Base-by-base conservation (phyloP, 768 basidiomycete genomes). In the Mycena kentingensis region DNA sequence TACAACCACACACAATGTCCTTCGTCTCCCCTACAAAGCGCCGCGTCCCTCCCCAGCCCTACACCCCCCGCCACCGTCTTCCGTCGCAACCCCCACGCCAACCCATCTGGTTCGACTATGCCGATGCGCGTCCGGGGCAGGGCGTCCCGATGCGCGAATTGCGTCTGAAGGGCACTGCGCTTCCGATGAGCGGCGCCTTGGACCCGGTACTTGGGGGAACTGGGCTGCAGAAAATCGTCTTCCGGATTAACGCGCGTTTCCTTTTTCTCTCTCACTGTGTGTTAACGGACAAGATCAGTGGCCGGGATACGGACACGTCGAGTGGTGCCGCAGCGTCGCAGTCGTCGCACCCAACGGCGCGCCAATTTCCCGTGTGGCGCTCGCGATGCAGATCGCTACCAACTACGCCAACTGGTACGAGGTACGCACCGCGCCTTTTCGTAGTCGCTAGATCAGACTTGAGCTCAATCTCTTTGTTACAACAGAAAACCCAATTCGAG, bases 141-240 rank as follows among this genome's bases (percentile, higher is more conserved):
- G 78, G 78, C 2, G 67, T 80, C 28, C 67, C 71, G 4, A 76
- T 80, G 74, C 68, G 69, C 28, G 77, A 79, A 43, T 62, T 80
- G 19, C 67, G 77, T 29, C 70, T 75, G 16, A 54, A 62, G 12
- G 51, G 62, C 41, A 73, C 70, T 8, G 37, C 76, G 22, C 65
- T 63, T 5, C 60, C 65, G 21, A 67, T 80, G 5, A 62, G 67
- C 16, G 70, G 71, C 12, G 71, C 70, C 7, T 65, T 51, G 6
- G 79, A 80, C 34, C 58, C 53, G 12, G 72, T 78, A 4, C 66
- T 77, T 26, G 68, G 63, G n/a, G 19, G 12, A 19, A 68, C 70
- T 34, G 67, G 70, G 22, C 31, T 66, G 26, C 38, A 58, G 48
- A 60, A 59, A 28, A 70, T 76, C n/a, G 69, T 65, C 19, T 61